Evolutionary conservation across 1,284 basidiomycete species (phyloP), one percentile per base, ranked within the genome.

Genomic region (Tranzscheliella williamsii): DNA sequence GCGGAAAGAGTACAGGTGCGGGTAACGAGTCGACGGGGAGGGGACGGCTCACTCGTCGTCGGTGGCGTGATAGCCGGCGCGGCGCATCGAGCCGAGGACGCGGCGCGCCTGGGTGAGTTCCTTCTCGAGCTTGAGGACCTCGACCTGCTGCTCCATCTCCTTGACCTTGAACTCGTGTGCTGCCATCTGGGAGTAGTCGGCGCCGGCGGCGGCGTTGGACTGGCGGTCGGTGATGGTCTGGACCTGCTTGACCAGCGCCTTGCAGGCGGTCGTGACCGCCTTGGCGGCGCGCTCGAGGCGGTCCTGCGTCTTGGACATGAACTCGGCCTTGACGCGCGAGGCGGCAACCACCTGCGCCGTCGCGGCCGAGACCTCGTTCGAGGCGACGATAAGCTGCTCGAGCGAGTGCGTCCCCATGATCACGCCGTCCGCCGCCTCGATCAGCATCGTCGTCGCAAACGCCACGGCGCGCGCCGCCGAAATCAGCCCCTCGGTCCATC

Each of bases 401-500:
- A 97, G 84, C 33, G 90, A 92, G 79, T 97, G 92, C 13, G 92
- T 93, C 24, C 94, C 94, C 1, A 88, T 91, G 55, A 98, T 85
- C 33, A 99, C 94, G 52, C 95, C 95, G 78, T 99, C 95, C 12
- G 95, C 95, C 52, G 88, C 89, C 80, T 98, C 94, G 79, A 99
- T 99, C 49, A 99, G 85, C 64, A 96, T 82, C 54, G 86, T 89
- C n/a, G 95, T 98, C 4, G 95, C 91, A 73, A 94, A 95, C 2
- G 95, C 95, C 38, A 98, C 95, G 5, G 95, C 86, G 79, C 95
- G 95, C 24, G 95, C 95, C 18, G 95, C 95, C 24, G 91, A 95
- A 70, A 98, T 94, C 63, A 99, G 86, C 66, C 95, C 95, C 79
- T 99, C 95, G 16, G 95, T 98, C 95, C 95, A 99, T 57, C 95